Evolutionary conservation across 129 eudicot species (phyloP), one percentile per base, ranked within the genome.

Genomic region (Artemisia argyi): DNA sequence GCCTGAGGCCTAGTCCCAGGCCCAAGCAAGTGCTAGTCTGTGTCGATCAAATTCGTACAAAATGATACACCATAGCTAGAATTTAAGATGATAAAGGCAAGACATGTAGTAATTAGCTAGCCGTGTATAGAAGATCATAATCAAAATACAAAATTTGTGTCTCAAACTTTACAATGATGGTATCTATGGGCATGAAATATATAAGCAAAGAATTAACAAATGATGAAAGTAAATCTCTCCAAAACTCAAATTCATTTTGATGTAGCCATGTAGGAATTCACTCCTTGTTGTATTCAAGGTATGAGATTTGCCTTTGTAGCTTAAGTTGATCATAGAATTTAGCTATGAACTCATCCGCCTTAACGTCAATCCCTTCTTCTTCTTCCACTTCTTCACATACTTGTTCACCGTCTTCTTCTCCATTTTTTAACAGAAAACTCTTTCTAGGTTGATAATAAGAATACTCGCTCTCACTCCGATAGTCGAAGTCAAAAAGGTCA

Each of bases 281-380:
- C 14, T 73, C 39, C n/a, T n/a, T n/a, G 10, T 63, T 63, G 10
- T 39, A 56, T 19, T 62, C 53, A 73, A 78, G 74, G 50, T 35
- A 70, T 14, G 74, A 70, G 15, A 44, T 59, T 58, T 93, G 89
- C 73, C 89, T 85, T 69, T 93, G 98, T 81, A 93, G 63, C 84
- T 87, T 89, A 73, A 93, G 86, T 58, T 93, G 90, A 30, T 78
- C 72, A 71, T 87, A 89, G 49, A 93, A 93, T 19, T 80, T 83
- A 1, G 95, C 85, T 28, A 93, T 89, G 65, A 93, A 93, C 81
- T 87, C 76, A 61, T 89, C 96, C 0, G 96, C 98, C 77, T 82
- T 89, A 69, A 64, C 26, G 67, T 93, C 95, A 62, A 93, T 89
- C 35, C 76, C 95, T n/a, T n/a, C n/a, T 63, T 83, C 85, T 39